Base-by-base conservation (phyloP, 192 early-diverging fungal species). In the Dissophora ornata region DNA sequence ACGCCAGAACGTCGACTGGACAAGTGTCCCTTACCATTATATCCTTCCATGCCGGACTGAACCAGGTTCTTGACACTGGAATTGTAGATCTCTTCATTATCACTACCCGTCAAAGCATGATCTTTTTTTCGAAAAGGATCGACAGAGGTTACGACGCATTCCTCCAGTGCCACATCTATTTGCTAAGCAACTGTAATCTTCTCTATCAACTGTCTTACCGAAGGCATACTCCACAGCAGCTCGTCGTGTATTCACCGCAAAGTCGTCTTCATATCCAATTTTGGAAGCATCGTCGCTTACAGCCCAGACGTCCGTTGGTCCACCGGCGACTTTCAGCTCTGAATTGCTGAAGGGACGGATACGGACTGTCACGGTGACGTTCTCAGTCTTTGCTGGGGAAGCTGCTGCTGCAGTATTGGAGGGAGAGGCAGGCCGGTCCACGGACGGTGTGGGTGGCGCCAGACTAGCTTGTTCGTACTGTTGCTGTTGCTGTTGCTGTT, bases 41-140 rank as follows among this genome's bases (percentile, higher is more conserved):
- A 95, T n/a, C 97, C 97, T 32, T 90, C 88, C 95, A 97, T 95
- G n/a, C 92, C 79, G 4, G 62, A 84, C 62, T 62, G 71, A 19
- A 85, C 75, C 11, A 83, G 64, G 46, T 83, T 67, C 45, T 61
- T 63, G n/a, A 81, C 82, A 12, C 79, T 69, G 2, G 64, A 61
- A 25, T 59, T 68, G 56, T 81, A 83, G 44, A 85, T 73, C 26
- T 59, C 26, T 24, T 69, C 57, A 38, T 81, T 83, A 51, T 85
- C 66, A 28, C 77, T 79, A 19, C 81, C 79, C 9, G 59, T 69
- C 25, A 81, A 40, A 30, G 60, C 68, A 47, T 62, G 63, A 48
- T 79, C 77, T 82, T 15, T 16, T 24, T 26, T 47, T 55, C 21
- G 33, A 36, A 42, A 56, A 26, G n/a, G n/a, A n/a, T n/a, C n/a